Evolutionary conservation across 148 eudicot genomes (phyloP).

Genomic region (Nepenthes mirabilis): DNA sequence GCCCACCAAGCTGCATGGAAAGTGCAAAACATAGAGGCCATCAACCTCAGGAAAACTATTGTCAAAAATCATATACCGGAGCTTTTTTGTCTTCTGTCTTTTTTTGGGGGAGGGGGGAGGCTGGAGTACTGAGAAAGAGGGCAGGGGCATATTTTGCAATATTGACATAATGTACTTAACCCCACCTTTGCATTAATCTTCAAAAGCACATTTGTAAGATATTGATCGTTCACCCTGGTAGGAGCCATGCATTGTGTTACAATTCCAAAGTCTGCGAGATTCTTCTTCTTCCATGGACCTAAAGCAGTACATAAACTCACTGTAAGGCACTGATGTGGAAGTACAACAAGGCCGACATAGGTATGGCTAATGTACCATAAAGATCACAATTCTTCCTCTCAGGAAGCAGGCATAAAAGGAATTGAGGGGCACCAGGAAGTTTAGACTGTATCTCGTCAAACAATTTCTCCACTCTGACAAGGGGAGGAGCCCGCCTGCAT

Average conservation of each 20-base stretch:
- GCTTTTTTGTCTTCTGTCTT: neutral
- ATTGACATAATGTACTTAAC: neutral
- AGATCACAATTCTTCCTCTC: constrained; percentile 83
- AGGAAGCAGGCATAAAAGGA: constrained; percentile 78
- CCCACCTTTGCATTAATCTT: constrained; percentile 92
- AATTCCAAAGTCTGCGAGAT: constrained; percentile 67
- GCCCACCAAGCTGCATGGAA: constrained; percentile 55
- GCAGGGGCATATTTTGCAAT: no score
- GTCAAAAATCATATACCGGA: no score
- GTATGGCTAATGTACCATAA: constrained; percentile 36
- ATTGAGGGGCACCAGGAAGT: constrained; percentile 81
- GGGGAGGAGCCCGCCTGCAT: constrained; percentile 71
- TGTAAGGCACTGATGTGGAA: neutral
- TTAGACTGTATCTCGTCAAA: constrained; percentile 67
- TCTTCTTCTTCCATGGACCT: constrained; percentile 95
- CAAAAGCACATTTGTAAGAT: constrained; percentile 66
- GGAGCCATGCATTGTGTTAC: constrained; percentile 90
- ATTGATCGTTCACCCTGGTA: constrained; percentile 70
- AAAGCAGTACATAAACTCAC: neutral
- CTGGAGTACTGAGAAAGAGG: no score
- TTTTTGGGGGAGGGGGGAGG: no score
- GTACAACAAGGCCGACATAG: neutral
- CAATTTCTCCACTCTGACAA: constrained; percentile 81
- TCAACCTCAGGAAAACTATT: neutral
- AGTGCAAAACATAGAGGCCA: neutral